Percentiles rank a stretch among this genome's conserved stretches.
These are phyloP conservation scores for Aspergillus affinis DNA, from an alignment of 495 filamentous ascomycete genomes.

Conservation along the genomic window DNA sequence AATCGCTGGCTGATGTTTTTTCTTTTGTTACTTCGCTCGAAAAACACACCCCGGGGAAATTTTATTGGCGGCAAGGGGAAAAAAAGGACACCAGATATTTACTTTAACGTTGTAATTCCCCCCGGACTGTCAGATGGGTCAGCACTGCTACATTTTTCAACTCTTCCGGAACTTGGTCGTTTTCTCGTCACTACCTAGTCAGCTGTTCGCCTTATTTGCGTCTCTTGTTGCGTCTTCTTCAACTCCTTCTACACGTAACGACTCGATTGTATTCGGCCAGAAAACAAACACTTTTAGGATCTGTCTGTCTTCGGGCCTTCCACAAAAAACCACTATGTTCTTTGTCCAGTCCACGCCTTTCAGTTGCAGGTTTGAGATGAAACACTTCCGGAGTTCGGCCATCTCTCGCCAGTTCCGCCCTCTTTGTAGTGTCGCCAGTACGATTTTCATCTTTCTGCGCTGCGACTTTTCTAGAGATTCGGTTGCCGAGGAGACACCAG, in stretches of 20 bases:
- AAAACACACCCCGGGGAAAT: conserved; percentile 34
- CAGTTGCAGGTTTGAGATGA: not conserved
- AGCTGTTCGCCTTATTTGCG: conserved; percentile 45
- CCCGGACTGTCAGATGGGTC: conserved; percentile 47
- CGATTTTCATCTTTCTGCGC: not conserved
- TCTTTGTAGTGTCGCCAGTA: conserved; percentile 41
- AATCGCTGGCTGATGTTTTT: conserved; percentile 41
- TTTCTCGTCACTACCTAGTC: conserved; percentile 33
- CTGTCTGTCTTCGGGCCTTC: conserved; percentile 15
- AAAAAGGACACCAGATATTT: conserved; percentile 20
- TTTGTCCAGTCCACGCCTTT: not conserved
- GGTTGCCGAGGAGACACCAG: not conserved
- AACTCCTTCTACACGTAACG: conserved; percentile 45
- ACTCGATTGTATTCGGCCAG: conserved; percentile 48
- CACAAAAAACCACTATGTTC: conserved; percentile 10
- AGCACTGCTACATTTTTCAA: conserved; percentile 45
- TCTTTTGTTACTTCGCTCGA: conserved; percentile 44
- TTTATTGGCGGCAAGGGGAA: conserved; percentile 48
- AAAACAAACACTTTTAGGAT: conserved; percentile 14
- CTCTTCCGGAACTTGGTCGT: conserved; percentile 37
- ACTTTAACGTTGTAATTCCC: conserved; percentile 51
- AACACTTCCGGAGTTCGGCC: conserved; percentile 19
- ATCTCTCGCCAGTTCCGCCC: conserved; percentile 33
- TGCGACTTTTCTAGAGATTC: not conserved
- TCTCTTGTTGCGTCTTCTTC: conserved; percentile 33